Conservation (phyloP, 352 stramenopile genomes). For the Blastocystis sp. region DNA sequence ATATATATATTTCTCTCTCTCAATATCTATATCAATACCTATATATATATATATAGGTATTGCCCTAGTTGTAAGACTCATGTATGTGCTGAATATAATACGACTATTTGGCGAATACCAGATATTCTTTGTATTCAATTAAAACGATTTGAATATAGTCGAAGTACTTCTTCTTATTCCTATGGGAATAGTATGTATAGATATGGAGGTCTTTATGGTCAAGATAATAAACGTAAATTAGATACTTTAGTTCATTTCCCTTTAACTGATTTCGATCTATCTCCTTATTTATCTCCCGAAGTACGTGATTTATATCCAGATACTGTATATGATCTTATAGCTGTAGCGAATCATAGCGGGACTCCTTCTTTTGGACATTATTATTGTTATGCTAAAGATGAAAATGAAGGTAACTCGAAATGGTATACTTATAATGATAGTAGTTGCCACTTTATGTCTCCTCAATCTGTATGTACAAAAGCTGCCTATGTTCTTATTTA, state of each 20-base stretch:
- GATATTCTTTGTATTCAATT: slow-evolving; percentile 16
- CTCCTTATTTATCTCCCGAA: background rate
- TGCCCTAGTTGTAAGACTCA: slow-evolving; percentile 6
- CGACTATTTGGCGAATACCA: slow-evolving; percentile 2
- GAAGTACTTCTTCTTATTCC: background rate
- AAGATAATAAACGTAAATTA: slow-evolving; percentile 7
- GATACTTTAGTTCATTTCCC: slow-evolving; percentile 5
- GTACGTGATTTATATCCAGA: background rate
- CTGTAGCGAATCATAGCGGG: slow-evolving; percentile 17
- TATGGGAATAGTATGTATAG: background rate
- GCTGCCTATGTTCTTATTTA: too few species aligned
- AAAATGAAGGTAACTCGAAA: background rate
- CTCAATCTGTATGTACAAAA: too few species aligned
- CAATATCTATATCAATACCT: too few species aligned
- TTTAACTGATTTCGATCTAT: slow-evolving; percentile 1
- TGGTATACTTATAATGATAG: slow-evolving; percentile 33
- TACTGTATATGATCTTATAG: slow-evolving; percentile 6
- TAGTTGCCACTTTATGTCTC: too few species aligned
- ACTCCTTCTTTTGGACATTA: slow-evolving; percentile 11
- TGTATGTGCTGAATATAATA: slow-evolving; percentile 8
- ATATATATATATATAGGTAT: too few species aligned
- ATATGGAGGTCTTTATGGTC: background rate
- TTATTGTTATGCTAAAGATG: slow-evolving; percentile 27
- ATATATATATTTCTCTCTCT: too few species aligned
- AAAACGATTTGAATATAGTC: slow-evolving; percentile 25